Evolutionary conservation across 352 stramenopile species (phyloP).

Genomic region (Pythium periplocum): DNA sequence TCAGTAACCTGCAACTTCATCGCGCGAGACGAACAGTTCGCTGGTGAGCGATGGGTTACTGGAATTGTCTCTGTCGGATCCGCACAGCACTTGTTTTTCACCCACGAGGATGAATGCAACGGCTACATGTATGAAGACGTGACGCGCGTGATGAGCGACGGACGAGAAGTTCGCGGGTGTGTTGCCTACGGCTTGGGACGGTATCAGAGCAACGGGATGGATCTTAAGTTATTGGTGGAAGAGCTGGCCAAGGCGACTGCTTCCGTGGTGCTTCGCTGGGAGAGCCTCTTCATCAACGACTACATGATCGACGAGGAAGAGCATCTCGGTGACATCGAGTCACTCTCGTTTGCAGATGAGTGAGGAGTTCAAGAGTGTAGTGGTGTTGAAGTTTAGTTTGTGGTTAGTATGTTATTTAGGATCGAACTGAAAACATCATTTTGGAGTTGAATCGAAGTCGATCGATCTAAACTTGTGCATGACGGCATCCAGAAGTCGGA

Average conservation of each 20-base stretch:
- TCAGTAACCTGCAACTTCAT: conserved; percentile 46
- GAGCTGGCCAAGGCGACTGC: conserved; percentile 56
- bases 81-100: conserved; percentile 30
- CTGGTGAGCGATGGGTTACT: conserved; percentile 46
- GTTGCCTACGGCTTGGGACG: conserved; percentile 41
- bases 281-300: conserved; percentile 69
- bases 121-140: conserved; percentile 48
- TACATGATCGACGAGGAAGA: conserved; percentile 36
- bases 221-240: conserved; percentile 40
- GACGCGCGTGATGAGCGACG: conserved; percentile 26
- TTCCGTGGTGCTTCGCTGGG: conserved; percentile 65
- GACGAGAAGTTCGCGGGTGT: conserved; percentile 37
- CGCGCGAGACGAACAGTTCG: conserved; percentile 29
- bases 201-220: conserved; percentile 47
- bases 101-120: conserved; percentile 60
- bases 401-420: neutral
- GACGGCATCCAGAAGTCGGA: no score
- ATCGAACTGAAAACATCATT: no score
- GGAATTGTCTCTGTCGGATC: conserved; percentile 47
- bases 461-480: no score
- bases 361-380: neutral
- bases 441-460: no score
- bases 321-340: conserved; percentile 33
- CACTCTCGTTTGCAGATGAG: neutral
- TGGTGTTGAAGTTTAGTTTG: conserved; percentile 1